phyloP scores from a whole-genome alignment of 345 rosid species.

The Cardamine resedifolia region DNA sequence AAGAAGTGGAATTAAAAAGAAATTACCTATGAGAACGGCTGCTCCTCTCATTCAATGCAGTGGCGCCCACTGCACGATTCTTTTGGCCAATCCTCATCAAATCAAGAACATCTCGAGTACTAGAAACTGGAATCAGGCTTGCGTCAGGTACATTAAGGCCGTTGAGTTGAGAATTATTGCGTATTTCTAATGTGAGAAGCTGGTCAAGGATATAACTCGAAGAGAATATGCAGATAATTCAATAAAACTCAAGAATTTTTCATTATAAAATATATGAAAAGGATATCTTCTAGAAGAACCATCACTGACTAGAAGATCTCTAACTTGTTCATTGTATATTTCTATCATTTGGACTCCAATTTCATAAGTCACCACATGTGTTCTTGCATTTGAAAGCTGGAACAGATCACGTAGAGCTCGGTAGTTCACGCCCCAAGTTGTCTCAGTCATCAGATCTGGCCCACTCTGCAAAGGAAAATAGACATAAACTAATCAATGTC shows the following conservation, averaged over 20 bases:
- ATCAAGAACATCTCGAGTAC: conserved; percentile 88
- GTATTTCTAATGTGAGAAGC: conserved; percentile 73
- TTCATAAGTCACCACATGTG: conserved; percentile 63
- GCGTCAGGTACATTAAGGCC: conserved; percentile 99
- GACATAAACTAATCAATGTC: neutral
- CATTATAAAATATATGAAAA: conserved; percentile 15
- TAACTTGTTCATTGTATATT: conserved; percentile 96
- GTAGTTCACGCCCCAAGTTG: conserved; percentile 95
- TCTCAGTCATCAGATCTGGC: conserved; percentile 70
- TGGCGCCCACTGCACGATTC: conserved; percentile 97
- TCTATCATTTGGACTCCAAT: conserved; percentile 99
- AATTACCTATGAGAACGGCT: conserved; percentile 95
- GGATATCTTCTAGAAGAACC: conserved; percentile 97
- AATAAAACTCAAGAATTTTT: neutral
- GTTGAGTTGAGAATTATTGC: conserved; percentile 84
- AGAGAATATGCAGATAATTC: neutral
- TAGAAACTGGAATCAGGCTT: conserved; percentile 77
- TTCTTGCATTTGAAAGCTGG: conserved; percentile 71
- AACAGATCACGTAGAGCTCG: conserved; percentile 89
- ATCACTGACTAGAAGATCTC: conserved; percentile 84
- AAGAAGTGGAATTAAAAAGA: neutral
- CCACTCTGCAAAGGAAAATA: conserved; percentile 64
- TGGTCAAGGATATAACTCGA: conserved; percentile 46
- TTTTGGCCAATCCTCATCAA: conserved; percentile 85
- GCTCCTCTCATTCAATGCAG: conserved; percentile 93